phyloP scores from a whole-genome alignment of 208 protist species.

The Crithidia bombi region DNA sequence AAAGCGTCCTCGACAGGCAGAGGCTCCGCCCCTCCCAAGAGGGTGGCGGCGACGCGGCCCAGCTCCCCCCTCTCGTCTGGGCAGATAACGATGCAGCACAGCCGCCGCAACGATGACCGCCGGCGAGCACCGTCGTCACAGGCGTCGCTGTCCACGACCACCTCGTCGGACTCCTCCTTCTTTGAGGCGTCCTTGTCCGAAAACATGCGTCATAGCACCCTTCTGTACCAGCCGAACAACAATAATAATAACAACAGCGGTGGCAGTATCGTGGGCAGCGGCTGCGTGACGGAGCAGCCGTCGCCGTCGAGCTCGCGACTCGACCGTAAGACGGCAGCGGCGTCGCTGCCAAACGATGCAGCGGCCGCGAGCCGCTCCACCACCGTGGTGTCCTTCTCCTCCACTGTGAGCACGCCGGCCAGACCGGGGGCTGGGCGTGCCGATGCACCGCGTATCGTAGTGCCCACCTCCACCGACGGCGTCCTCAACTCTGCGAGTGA shows the following conservation, averaged over 20 bases:
- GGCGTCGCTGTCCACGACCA: not conserved
- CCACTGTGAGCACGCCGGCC: too few species aligned
- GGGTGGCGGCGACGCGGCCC: constrained; percentile 1
- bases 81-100: not conserved
- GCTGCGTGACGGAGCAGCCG: not conserved
- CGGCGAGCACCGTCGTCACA: not conserved
- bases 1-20: not conserved
- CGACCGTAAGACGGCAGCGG: not conserved
- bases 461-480: constrained; percentile 1
- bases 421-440: too few species aligned
- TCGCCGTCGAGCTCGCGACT: not conserved
- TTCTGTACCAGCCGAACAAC: constrained; percentile 20
- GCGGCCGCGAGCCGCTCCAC: not conserved
- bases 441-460: not conserved
- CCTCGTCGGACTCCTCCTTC: constrained; percentile 3
- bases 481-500: not conserved
- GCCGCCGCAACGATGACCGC: not conserved
- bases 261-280: not conserved
- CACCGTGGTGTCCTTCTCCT: not conserved
- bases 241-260: constrained; percentile 10
- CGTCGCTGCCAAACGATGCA: not conserved
- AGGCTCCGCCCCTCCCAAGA: constrained; percentile 1
- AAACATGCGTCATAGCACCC: constrained; percentile 17
- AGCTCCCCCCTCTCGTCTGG: constrained; percentile 10
- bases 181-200: not conserved